Conservation (phyloP, 139 green algal genomes). For the Auxenochlorella pyrenoidosa region DNA sequence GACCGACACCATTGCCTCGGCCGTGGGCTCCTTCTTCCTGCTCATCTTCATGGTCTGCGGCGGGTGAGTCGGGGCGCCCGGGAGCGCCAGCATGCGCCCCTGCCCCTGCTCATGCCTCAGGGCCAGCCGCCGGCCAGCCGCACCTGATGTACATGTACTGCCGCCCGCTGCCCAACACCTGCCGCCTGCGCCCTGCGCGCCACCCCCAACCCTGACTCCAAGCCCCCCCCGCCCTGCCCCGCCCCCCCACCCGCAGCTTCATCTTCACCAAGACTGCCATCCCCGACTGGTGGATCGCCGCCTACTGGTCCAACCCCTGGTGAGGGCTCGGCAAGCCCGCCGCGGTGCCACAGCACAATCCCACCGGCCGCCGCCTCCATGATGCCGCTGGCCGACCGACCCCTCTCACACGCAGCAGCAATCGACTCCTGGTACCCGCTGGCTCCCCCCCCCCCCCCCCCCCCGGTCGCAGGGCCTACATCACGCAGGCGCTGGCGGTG, state of each 20-base stretch:
- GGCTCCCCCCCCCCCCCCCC: neutral
- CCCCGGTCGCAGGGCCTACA: conserved; percentile 5
- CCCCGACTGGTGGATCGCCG: conserved; percentile 50
- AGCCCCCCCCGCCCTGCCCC: neutral
- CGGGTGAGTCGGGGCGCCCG: conserved; percentile 4
- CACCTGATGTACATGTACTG: neutral
- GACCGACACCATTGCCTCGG: conserved; percentile 34
- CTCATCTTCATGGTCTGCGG: conserved; percentile 47
- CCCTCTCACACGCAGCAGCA: too few species aligned
- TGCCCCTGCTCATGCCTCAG: neutral
- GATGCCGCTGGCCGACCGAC: too few species aligned
- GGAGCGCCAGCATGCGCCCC: neutral
- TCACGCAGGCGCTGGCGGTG: conserved; percentile 51
- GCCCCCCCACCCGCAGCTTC: conserved; percentile 40
- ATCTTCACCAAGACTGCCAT: conserved; percentile 42
- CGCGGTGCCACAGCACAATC: too few species aligned
- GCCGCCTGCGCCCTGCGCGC: too few species aligned
- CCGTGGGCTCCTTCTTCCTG: conserved; percentile 49
- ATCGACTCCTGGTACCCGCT: too few species aligned
- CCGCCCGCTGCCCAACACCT: too few species aligned
- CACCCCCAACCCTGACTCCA: neutral
- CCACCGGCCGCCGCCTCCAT: too few species aligned
- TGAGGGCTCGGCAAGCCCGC: neutral
- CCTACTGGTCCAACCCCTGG: conserved; percentile 46
- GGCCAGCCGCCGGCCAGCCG: too few species aligned